A percentile compares a stretch with the other conserved stretches of the same genome.
Conservation (phyloP, 2,329 filamentous ascomycete species). For the Aspergillus latus region DNA sequence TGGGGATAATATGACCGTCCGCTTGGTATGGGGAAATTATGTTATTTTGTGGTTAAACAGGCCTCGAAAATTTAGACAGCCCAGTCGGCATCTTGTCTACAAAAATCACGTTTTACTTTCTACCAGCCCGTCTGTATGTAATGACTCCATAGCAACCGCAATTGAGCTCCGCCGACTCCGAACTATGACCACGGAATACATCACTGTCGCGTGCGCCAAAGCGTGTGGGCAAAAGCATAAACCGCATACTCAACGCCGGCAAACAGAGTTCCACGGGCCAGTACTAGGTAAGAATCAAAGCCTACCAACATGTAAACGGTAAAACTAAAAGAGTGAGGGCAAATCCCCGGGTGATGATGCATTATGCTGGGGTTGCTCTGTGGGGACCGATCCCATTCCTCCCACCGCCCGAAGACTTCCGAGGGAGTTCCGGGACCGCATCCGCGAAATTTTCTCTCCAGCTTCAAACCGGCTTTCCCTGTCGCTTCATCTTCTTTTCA, state of each 20-base stretch:
- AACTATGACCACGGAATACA: not conserved
- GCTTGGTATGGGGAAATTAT: no score
- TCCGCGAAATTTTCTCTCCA: conserved; percentile 46
- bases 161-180: not conserved
- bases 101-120: not conserved
- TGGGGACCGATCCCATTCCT: conserved; percentile 1
- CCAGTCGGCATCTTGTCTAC: not conserved
- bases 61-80: no score
- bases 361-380: not conserved
- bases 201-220: not conserved
- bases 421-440: conserved; percentile 43
- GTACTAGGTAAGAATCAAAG: not conserved
- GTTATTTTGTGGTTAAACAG: no score
- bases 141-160: not conserved
- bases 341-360: conserved; percentile 27
- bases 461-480: conserved; percentile 24
- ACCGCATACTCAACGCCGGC: not conserved
- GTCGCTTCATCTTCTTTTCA: conserved; percentile 16
- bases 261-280: not conserved
- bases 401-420: conserved; percentile 41
- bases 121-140: not conserved
- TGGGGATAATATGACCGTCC: no score
- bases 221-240: not conserved
- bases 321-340: conserved; percentile 10
- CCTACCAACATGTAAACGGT: conserved; percentile 35